phyloP scores from a whole-genome alignment of 2,329 filamentous ascomycete species.

The Simplicillium sp. region DNA sequence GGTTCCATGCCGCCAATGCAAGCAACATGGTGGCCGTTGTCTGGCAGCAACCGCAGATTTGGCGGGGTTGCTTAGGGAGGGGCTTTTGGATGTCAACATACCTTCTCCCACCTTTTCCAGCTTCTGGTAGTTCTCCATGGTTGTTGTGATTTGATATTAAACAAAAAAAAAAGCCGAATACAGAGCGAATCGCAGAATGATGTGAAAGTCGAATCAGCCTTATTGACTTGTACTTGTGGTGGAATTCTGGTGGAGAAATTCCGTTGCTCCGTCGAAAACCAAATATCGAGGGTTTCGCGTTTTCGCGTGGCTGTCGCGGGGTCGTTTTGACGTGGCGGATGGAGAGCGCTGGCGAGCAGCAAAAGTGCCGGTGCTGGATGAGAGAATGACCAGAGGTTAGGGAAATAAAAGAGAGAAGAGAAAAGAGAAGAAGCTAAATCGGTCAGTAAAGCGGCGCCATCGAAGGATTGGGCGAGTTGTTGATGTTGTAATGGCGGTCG shows the following conservation, averaged over 20 bases:
- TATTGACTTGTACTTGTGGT: no score
- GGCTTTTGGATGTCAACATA: conserved; percentile 29
- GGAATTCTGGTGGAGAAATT: no score
- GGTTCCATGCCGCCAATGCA: no score
- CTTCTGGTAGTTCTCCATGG: conserved; percentile 94
- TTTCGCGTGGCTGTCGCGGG: no score
- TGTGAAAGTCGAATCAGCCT: no score
- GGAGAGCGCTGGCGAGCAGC: background rate
- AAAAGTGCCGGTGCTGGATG: background rate
- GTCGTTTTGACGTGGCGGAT: no score
- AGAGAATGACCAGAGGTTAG: background rate
- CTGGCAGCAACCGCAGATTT: no score
- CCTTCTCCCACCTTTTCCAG: conserved; percentile 95
- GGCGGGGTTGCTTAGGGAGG: background rate
- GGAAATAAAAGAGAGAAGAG: no score
- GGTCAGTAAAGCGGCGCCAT: background rate
- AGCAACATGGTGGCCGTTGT: no score
- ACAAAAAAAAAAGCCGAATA: background rate
- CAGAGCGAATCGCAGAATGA: background rate
- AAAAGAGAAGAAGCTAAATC: background rate
- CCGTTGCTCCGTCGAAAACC: no score
- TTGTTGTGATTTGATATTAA: conserved; percentile 8
- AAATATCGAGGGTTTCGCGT: no score
- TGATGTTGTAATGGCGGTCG: background rate
- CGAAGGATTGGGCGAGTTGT: background rate